Percentiles rank a stretch among this genome's conserved stretches.
phyloP scores from a whole-genome alignment of 371 early-diverging fungal species.

The Phascolomyces articulosus region DNA sequence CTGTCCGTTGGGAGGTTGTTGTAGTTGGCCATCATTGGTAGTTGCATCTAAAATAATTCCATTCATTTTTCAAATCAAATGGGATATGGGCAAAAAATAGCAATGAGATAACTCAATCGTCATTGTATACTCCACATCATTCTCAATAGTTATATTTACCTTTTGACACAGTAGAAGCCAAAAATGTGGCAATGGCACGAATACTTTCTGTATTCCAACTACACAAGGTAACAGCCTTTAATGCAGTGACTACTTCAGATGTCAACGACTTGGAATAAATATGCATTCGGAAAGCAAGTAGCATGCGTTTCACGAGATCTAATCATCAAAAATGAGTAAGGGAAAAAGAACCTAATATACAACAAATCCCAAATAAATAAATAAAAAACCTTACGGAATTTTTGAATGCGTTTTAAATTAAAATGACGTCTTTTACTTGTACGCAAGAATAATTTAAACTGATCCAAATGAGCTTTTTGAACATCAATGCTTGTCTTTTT shows the following conservation, averaged over 20 bases:
- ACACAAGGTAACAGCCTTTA: conserved; percentile 60
- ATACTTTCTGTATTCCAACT: conserved; percentile 71
- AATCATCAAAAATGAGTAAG: conserved; percentile 10
- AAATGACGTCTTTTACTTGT: conserved; percentile 59
- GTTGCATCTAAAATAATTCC: no score
- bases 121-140: no score
- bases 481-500: conserved; percentile 59
- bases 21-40: neutral
- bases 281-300: conserved; percentile 63
- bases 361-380: no score
- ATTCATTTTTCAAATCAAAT: no score
- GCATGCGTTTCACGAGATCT: conserved; percentile 68
- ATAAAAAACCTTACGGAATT: conserved; percentile 72
- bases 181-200: conserved; percentile 66
- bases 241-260: conserved; percentile 54
- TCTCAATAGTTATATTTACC: conserved; percentile 37
- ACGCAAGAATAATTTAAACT: conserved; percentile 66
- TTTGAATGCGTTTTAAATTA: conserved; percentile 64
- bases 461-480: conserved; percentile 65
- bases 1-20: no score
- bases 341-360: no score
- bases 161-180: conserved; percentile 70
- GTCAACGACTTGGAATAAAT: conserved; percentile 61
- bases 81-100: no score
- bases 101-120: no score